A percentile compares a stretch with the other conserved stretches of the same genome.
phyloP scores from a whole-genome alignment of 2,329 filamentous ascomycete species.

The Lasiodiplodia sp. region DNA sequence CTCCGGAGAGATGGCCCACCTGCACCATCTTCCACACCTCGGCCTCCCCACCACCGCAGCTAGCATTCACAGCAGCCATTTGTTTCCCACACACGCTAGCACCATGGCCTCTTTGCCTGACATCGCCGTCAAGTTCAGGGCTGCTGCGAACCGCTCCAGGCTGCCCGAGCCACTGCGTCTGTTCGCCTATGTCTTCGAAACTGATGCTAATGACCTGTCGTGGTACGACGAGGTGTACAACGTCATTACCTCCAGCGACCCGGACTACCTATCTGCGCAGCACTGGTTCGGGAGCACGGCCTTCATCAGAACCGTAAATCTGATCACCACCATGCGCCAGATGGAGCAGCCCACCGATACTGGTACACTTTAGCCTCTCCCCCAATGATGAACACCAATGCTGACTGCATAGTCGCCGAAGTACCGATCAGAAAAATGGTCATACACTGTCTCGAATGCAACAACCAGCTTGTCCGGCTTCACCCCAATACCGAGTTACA shows the following conservation, averaged over 20 bases:
- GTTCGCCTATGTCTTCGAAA: not conserved
- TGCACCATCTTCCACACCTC: slow-evolving; percentile 8
- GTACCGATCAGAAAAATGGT: not conserved
- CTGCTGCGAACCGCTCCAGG: slow-evolving; percentile 16
- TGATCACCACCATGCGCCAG: slow-evolving; percentile 11
- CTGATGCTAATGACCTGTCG: not conserved
- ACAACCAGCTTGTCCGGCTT: slow-evolving; percentile 1
- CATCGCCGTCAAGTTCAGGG: slow-evolving; percentile 8
- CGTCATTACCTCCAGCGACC: not conserved
- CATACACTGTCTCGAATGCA: slow-evolving; percentile 16
- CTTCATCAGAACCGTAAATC: slow-evolving; percentile 19
- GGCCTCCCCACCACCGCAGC: not conserved
- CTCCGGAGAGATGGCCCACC: slow-evolving; percentile 23
- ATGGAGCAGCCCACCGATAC: not conserved
- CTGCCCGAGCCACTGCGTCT: slow-evolving; percentile 9
- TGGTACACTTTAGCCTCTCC: not conserved
- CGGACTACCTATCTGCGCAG: not conserved
- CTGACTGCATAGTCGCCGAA: not conserved
- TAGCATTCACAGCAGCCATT: not conserved
- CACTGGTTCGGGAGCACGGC: slow-evolving; percentile 1
- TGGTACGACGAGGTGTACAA: slow-evolving; percentile 16
- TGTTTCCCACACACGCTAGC: not conserved
- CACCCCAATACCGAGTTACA: slow-evolving; percentile 38
- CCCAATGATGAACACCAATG: not conserved
- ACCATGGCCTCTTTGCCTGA: not conserved